Evolutionary conservation across 1,284 basidiomycete species (phyloP), one percentile per base, ranked within the genome.

Genomic region (Leccinum subatratum): DNA sequence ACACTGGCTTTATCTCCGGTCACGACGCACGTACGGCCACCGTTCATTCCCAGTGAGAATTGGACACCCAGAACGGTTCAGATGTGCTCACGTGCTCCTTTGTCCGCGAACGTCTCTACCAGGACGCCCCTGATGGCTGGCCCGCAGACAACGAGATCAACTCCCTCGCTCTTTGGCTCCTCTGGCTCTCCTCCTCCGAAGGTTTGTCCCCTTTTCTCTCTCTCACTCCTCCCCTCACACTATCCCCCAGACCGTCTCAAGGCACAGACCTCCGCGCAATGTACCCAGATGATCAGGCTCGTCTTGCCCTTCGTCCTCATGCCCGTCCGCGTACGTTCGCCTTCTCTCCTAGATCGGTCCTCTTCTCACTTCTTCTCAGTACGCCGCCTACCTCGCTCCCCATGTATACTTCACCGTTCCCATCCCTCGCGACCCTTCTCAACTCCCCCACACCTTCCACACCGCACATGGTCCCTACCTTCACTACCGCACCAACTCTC

Each of bases 321-420:
- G 66, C 81, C 84, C 3, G 82, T 81, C 68, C 81, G 83, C 34
- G 84, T 86, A 71, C 54, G 81, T 77, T 8, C 22, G 11, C 14
- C 60, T 11, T 56, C 51, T 8, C 54, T 61, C 45, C 56, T 11
- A 18, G 39, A 56, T 64, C 25, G 1, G 45, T 58, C 18, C 18
- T 20, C 28, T 25, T 57, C 69, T 70, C 22, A 73, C 45, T 25
- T 0, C 34, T 9, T 18, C 64, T 56, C 74, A 86, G 79, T 91
- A 90, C 70, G 75, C 86, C 3, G 77, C 83, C 16, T 81, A 84
- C 61, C 79, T 85, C 59, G 86, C 85, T 0, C 89, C 89, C 0
- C 84, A 87, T 42, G 79, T 85, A 63, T 86, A 89, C 72, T 87
- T 83, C 72, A 66, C 77, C 48, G 77, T 89, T 34, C 88, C 88